phyloP scores from a whole-genome alignment of 1,139 yeast genomes.

The Pichia sp. region DNA sequence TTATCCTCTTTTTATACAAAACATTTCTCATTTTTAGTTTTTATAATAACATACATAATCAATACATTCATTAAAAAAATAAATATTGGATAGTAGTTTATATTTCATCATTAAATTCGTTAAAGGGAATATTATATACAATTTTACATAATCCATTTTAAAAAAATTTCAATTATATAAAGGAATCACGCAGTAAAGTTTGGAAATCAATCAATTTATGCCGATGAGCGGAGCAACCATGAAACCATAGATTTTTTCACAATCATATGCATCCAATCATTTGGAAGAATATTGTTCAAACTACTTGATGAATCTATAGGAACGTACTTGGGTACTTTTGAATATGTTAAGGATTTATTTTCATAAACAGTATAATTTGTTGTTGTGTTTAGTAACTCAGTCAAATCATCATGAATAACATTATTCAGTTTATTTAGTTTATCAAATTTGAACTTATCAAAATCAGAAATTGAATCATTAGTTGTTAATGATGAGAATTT shows the following conservation, averaged over 20 bases:
- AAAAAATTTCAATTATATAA: not conserved
- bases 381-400: not conserved
- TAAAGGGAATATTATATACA: too few species aligned
- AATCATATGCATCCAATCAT: conserved; percentile 11
- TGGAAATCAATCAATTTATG: not conserved
- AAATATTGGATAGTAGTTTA: too few species aligned
- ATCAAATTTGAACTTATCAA: not conserved
- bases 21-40: too few species aligned
- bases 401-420: not conserved
- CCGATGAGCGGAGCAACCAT: not conserved
- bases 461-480: not conserved
- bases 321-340: not conserved
- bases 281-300: conserved; percentile 5
- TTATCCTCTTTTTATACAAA: too few species aligned
- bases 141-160: too few species aligned
- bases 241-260: conserved; percentile 3
- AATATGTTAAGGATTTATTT: not conserved
- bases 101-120: too few species aligned
- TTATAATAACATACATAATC: too few species aligned
- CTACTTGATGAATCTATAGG: not conserved
- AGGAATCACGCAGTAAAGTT: not conserved
- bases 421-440: conserved; percentile 2
- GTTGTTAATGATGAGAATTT: not conserved
- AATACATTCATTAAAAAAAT: too few species aligned
- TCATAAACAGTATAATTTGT: not conserved